Base-by-base conservation (phyloP, 768 basidiomycete genomes). In the Mycena rebaudengoi region DNA sequence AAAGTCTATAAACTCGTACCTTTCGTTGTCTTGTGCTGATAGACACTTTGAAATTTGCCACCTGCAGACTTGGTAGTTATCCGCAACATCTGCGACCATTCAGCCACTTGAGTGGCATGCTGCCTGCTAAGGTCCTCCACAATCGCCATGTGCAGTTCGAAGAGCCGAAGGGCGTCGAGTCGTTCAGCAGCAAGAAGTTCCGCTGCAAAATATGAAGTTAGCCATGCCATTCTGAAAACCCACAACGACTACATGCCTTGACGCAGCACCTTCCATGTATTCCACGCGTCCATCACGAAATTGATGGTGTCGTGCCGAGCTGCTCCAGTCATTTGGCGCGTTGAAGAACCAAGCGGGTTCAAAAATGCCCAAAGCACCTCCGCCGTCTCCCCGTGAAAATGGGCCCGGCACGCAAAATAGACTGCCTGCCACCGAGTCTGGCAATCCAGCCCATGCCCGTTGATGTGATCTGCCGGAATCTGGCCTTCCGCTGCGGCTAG, bases 221-320 rank as follows among this genome's bases (percentile, higher is more conserved):
- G 13, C 14, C 8, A 33, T 37, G 35, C 10, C 18, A 18, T 10
- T 37, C 11, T 10, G 10, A 18, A 10, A 10, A 37, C 35, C 35
- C 10, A 37, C 35, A 37, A 37, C 35, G 18, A 18, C n/a, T n/a
- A 37, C 55, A 25, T 29, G 35, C 41, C 55, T 29, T 44, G 41
- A 18, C 32, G 41, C 3, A 57, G 44, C 26, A 44, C 25, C 30
- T 57, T 57, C 29, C 18, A 20, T 14, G 14, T 30, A n/a, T 57
- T 57, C 55, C 55, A 57, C n/a, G 55, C 40, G 33, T 57, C 41
- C 16, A 57, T 57, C 7, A 57, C 55, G n/a, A n/a, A n/a, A n/a
- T n/a, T n/a, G n/a, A n/a, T n/a, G n/a, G n/a, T n/a, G n/a, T n/a
- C n/a, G n/a, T 57, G 55, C 16, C 55, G 41, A 8, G 55, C 40